A percentile compares a stretch with the other conserved stretches of the same genome.
Conservation (phyloP, 2,329 filamentous ascomycete genomes). For the Tolypocladium paradoxum region DNA sequence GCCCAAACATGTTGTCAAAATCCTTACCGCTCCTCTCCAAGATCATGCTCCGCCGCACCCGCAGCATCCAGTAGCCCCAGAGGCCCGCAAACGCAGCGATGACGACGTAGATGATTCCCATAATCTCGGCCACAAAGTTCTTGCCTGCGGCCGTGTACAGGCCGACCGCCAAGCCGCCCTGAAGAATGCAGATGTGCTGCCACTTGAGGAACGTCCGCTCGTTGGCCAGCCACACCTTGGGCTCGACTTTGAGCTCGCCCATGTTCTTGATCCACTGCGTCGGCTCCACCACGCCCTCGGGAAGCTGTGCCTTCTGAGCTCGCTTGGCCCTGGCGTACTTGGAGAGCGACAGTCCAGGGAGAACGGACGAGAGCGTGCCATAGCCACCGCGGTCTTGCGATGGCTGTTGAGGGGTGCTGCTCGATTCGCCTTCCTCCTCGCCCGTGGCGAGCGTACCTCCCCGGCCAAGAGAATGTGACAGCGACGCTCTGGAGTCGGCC, state of each 20-base stretch:
- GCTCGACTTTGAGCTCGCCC: conserved; percentile 84
- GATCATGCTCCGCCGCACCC: conserved; percentile 68
- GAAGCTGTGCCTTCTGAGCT: conserved; percentile 46
- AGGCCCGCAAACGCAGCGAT: conserved; percentile 73
- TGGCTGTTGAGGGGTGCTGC: conserved; percentile 24
- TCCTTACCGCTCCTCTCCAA: conserved; percentile 77
- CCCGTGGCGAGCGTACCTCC: conserved; percentile 14
- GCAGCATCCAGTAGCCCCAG: conserved; percentile 84
- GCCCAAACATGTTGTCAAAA: conserved; percentile 82
- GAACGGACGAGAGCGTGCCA: conserved; percentile 56
- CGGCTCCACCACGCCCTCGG: conserved; percentile 81
- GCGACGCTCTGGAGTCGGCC: conserved; percentile 28
- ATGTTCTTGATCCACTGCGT: conserved; percentile 88
- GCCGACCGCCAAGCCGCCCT: conserved; percentile 73
- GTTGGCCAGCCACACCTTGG: conserved; percentile 97
- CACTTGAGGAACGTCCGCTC: conserved; percentile 98
- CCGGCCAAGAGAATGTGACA: conserved; percentile 15
- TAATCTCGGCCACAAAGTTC: conserved; percentile 62
- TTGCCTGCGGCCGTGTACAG: conserved; percentile 81
- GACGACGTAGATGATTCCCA: conserved; percentile 73
- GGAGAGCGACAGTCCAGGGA: conserved; percentile 74
- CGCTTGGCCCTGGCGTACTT: conserved; percentile 56
- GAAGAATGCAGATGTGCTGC: conserved; percentile 87
- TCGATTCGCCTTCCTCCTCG: conserved; percentile 25
- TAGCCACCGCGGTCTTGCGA: conserved; percentile 27